Percentiles rank a stretch among this genome's conserved stretches.
Evolutionary conservation across 306 rosid genomes (phyloP).

Genomic region (Citrullus colocynthis): DNA sequence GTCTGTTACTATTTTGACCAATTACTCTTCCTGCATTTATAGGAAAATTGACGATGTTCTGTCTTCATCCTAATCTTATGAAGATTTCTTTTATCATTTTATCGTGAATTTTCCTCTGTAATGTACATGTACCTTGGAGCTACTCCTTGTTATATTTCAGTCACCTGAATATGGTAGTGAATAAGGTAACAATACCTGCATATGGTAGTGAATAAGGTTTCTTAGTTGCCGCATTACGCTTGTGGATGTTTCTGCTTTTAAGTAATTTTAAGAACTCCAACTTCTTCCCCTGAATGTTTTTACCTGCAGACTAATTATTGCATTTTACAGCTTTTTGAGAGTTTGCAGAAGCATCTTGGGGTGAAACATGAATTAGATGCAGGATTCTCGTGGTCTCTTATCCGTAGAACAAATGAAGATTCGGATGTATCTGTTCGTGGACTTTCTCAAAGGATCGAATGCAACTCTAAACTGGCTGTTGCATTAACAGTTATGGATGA

Average conservation of each 20-base stretch:
- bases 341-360: constrained; percentile 77
- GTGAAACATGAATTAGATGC: constrained; percentile 83
- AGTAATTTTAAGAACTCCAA: neutral
- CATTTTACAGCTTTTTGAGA: constrained; percentile 64
- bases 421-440: constrained; percentile 51
- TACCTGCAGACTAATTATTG: neutral
- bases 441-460: constrained; percentile 56
- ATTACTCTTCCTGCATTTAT: neutral
- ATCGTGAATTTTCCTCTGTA: neutral
- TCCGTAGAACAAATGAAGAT: constrained; percentile 66
- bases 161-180: neutral
- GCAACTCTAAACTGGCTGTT: constrained; percentile 92
- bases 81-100: neutral
- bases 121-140: neutral
- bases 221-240: neutral
- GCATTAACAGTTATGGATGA: constrained; percentile 94
- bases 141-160: neutral
- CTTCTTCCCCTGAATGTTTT: neutral
- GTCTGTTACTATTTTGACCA: neutral
- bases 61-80: neutral
- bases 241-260: neutral
- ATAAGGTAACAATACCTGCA: too few relatives aligned
- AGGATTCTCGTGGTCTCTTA: constrained; percentile 86
- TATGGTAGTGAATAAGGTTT: neutral
- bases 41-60: neutral